Percentiles rank a stretch among this genome's conserved stretches.
phyloP scores from a whole-genome alignment of 2,329 filamentous ascomycete species.

The Neophaeococcomyces mojaviensis region DNA sequence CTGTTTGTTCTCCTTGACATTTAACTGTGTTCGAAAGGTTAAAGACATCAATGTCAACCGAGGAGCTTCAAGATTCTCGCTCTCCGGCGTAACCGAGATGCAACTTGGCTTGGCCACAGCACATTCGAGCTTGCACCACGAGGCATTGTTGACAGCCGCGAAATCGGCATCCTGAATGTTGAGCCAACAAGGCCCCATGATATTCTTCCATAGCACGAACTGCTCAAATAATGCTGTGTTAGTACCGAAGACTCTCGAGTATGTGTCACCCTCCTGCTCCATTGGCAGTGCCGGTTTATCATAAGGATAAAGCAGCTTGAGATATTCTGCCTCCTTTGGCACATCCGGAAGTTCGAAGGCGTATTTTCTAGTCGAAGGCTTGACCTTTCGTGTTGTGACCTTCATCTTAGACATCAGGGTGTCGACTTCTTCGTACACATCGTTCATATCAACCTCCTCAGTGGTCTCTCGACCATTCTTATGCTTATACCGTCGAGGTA shows the following conservation, averaged over 20 bases:
- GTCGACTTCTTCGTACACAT: constrained; percentile 87
- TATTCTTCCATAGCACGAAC: constrained; percentile 96
- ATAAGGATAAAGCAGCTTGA: constrained; percentile 95
- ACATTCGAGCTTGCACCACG: constrained; percentile 93
- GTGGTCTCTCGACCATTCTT: constrained; percentile 59
- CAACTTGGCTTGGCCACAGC: constrained; percentile 69
- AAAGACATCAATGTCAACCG: constrained; percentile 95
- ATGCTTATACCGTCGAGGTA: constrained; percentile 63
- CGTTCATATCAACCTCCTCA: constrained; percentile 75
- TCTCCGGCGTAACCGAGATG: constrained; percentile 65
- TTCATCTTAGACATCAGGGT: constrained; percentile 78
- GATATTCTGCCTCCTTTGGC: constrained; percentile 80
- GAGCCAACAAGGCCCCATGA: constrained; percentile 98
- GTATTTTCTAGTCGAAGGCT: constrained; percentile 81
- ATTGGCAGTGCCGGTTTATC: constrained; percentile 68
- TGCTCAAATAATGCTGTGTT: constrained; percentile 95
- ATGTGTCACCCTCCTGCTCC: constrained; percentile 72
- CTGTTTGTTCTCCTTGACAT: constrained; percentile 88
- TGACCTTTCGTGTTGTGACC: constrained; percentile 88
- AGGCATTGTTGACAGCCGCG: constrained; percentile 76
- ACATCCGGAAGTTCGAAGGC: constrained; percentile 86
- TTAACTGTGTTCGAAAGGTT: constrained; percentile 78
- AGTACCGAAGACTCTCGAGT: constrained; percentile 86
- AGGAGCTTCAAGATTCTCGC: constrained; percentile 73
- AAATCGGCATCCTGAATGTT: constrained; percentile 84